Base-by-base conservation (phyloP, 108 stramenopile species). In the Tribonema minus region DNA sequence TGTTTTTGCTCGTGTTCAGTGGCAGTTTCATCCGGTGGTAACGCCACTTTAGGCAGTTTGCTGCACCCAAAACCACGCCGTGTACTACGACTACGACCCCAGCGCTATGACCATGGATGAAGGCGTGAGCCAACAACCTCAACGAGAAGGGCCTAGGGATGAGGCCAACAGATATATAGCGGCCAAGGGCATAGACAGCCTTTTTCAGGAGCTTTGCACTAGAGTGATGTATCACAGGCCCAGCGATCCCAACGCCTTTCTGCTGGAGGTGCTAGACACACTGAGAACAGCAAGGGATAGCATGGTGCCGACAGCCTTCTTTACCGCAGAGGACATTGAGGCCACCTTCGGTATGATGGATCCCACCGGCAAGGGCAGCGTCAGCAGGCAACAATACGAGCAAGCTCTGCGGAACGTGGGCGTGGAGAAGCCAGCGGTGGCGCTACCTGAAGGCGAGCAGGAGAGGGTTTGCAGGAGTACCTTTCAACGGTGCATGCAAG, bases 141-240 rank as follows among this genome's bases (percentile, higher is more conserved):
- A 54, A 54, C 15, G 20, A 15, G 46, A 54, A 54, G 46, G 46
- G 9, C 46, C 46, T 9, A 9, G 46, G 9, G 46, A 9, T 15
- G 46, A 54, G 20, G 46, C 46, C 9, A 9, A 15, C 15, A 20
- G 15, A 54, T 54, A 54, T 20, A 54, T 54, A 54, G 46, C 9
- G 46, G 20, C 9, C 15, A 54, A 9, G 9, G 46, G 46, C 20
- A 20, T 54, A 54, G 46, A 54, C 46, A 9, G 20, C 20, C 20
- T 54, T 15, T 20, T 54, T 1, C 70, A 80, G 79, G 79, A 80
- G 61, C 60, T 80, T 15, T 58, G 70, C 9, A 80, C 68, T 5
- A 70, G 79, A 46, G 61, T 80, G 7, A 80, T 80, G 69, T 80
- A 71, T 37, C 70, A 80, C 39, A 63, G 79, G 36, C 79, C 79